Base-by-base conservation (phyloP, 352 stramenopile species). In the Phytophthora sansomeana region DNA sequence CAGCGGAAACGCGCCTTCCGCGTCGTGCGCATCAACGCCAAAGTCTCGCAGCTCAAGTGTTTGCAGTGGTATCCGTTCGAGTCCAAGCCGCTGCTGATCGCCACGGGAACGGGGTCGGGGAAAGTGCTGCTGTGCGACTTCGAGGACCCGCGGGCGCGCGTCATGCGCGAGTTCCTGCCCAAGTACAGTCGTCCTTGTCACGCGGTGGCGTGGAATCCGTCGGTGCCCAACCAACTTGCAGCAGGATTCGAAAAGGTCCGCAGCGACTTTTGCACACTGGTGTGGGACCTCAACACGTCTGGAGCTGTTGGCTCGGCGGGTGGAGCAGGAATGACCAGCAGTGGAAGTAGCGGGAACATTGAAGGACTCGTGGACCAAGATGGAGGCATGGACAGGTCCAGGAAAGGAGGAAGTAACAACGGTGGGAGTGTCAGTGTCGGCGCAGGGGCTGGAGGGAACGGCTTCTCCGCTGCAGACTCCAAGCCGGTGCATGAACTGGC, bases 71-170 rank as follows among this genome's bases (percentile, higher is more conserved):
- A 93, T 58, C 88, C 88, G 42, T 87, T 93, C 52, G 76, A 80
- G n/a, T 44, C 69, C 63, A 90, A 93, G 59, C 78, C 86, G 44
- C 75, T 91, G 38, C 72, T 93, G 42, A 91, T 96, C 53, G 83
- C 85, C 14, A 81, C 88, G 0, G 88, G 88, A 14, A 84, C 91
- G 17, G 78, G 83, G 5, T 84, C 83, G 1, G 88, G 88, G 39
- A 96, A 96, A 54, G 80, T 96, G 43, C 65, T 96, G 21, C 43
- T 96, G n/a, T 90, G 79, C 63, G 85, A 96, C 53, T 95, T 96
- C 53, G 66, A 89, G 41, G 86, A 91, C 71, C 65, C 81, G 30
- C 83, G 84, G 35, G 67, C 79, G 5, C 81, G 81, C 6, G 69
- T 87, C 26, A 79, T 88, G 68, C 80, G 83, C 57, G 86, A 95